Evolutionary conservation across 306 rosid genomes (phyloP).

Genomic region (Vicia sativa): DNA sequence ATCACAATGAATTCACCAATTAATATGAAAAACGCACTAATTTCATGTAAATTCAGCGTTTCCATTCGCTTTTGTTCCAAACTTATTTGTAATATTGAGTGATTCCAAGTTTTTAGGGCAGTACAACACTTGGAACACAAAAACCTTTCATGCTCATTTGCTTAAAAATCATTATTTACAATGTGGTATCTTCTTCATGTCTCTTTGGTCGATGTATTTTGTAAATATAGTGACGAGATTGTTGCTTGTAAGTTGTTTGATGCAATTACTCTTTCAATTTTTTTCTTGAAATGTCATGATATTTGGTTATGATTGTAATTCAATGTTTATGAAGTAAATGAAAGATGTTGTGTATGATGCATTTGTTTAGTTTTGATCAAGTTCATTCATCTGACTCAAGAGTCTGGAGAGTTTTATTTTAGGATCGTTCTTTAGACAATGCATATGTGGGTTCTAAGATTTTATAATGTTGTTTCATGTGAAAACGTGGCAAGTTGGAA

Average conservation of each 20-base stretch:
- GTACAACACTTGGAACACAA: slow-evolving; percentile 25
- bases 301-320: too few relatives aligned
- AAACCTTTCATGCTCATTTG: slow-evolving; percentile 55
- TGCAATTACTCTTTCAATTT: slow-evolving; percentile 35
- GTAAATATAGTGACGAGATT: slow-evolving; percentile 34
- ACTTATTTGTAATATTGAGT: slow-evolving; percentile 42
- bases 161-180: slow-evolving; percentile 46
- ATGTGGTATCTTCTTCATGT: slow-evolving; percentile 43
- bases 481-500: slow-evolving; percentile 53
- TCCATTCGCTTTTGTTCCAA: slow-evolving; percentile 40
- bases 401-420: slow-evolving; percentile 53
- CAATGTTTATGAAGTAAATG: too few relatives aligned
- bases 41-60: slow-evolving; percentile 37
- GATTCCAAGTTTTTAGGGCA: slow-evolving; percentile 17
- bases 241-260: slow-evolving; percentile 39
- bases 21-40: slow-evolving; percentile 35
- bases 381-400: not conserved
- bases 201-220: slow-evolving; percentile 28
- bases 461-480: slow-evolving; percentile 58
- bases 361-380: slow-evolving; percentile 40
- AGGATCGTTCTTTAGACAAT: slow-evolving; percentile 64
- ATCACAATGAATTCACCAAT: slow-evolving; percentile 1
- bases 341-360: slow-evolving; percentile 56
- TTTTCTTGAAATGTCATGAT: too few relatives aligned
- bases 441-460: slow-evolving; percentile 42